Conservation (phyloP, 345 rosid genomes). For the Eucalyptus viminalis region DNA sequence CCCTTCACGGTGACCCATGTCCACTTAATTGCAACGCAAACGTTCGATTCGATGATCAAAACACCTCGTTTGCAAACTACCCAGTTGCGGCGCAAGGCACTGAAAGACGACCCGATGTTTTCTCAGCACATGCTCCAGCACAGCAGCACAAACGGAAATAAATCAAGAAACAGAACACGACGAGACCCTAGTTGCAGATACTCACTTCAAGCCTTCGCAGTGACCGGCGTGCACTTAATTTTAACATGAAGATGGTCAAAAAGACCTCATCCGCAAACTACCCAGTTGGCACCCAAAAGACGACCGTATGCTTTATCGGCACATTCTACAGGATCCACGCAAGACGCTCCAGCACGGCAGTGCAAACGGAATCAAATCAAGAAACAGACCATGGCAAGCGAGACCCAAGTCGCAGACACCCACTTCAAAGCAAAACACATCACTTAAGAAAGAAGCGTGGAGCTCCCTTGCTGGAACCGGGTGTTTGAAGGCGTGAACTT, state of each 20-base stretch:
- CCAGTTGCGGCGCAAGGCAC: not conserved
- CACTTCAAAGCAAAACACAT: not conserved
- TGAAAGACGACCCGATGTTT: too few species aligned
- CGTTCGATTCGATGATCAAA: not conserved
- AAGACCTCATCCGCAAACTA: too few species aligned
- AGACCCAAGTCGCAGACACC: not conserved
- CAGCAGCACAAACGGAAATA: not conserved
- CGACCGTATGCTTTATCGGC: not conserved
- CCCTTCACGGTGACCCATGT: not conserved
- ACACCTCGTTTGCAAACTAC: not conserved
- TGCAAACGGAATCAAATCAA: not conserved
- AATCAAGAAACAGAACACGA: not conserved
- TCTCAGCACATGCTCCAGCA: not conserved
- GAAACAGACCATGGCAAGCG: not conserved
- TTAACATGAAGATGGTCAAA: too few species aligned
- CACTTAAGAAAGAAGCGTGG: conserved; percentile 2
- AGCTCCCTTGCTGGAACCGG: conserved; percentile 92
- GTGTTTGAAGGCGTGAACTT: conserved; percentile 91
- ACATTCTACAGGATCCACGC: not conserved
- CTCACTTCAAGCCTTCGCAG: not conserved
- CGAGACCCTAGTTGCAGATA: not conserved
- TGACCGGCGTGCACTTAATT: too few species aligned
- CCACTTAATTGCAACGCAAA: not conserved
- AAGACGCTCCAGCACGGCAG: not conserved
- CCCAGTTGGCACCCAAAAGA: too few species aligned